phyloP scores from a whole-genome alignment of 306 rosid genomes.

The Rosa rugosa region DNA sequence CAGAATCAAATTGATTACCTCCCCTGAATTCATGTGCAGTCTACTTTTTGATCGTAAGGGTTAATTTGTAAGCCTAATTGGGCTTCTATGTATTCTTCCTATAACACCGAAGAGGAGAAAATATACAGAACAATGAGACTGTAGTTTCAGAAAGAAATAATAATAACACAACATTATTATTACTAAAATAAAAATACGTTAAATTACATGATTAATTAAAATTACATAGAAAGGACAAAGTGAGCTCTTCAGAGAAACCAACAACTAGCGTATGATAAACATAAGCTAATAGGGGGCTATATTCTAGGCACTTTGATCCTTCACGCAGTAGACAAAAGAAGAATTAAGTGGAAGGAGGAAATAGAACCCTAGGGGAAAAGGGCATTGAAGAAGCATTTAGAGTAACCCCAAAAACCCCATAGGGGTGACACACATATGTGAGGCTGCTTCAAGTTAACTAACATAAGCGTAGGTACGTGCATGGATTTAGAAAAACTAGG shows the following conservation, averaged over 20 bases:
- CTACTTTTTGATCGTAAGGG: no score
- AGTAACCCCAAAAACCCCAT: conserved; percentile 12
- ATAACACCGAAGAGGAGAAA: neutral
- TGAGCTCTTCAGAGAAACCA: conserved; percentile 2
- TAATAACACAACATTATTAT: neutral
- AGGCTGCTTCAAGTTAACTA: neutral
- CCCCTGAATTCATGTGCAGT: neutral
- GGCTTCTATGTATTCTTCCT: neutral
- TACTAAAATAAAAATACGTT: neutral
- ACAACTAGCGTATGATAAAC: neutral
- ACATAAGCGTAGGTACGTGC: neutral
- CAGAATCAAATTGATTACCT: neutral
- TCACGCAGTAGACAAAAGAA: neutral
- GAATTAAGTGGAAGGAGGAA: neutral
- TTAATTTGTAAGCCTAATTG: no score
- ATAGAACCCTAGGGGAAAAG: neutral
- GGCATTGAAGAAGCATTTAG: conserved; percentile 1
- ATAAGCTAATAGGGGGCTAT: neutral
- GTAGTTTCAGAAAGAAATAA: neutral
- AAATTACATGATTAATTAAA: neutral
- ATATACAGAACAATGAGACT: neutral
- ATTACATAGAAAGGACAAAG: neutral
- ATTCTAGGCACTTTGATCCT: neutral
- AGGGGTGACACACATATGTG: neutral
- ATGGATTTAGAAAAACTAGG: neutral